Base-by-base conservation (phyloP, 768 basidiomycete species). In the Termitomyces sp. region DNA sequence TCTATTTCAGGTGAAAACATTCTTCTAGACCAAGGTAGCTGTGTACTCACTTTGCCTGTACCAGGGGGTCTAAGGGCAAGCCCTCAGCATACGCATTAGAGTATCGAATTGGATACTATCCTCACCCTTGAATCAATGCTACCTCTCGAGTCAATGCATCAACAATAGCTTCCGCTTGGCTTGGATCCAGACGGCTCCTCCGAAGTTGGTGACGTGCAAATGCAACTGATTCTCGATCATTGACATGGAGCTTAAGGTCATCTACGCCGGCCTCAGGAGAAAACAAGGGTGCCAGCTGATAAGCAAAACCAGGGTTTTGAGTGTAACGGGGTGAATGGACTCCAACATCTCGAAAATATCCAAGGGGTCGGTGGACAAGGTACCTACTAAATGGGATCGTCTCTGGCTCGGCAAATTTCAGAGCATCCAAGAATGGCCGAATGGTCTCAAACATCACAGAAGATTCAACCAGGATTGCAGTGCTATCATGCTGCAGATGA, bases 151-250 rank as follows among this genome's bases (percentile, higher is more conserved):
- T 80, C 36, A 91, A 66, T 0, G 81, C 73, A 56, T 85, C 80
- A 4, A 92, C 67, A 2, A 92, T 73, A 1, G 90, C 85, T 55
- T 88, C 84, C 0, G 79, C 84, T 65, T 92, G 90, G 67, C 86
- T 87, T 0, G 80, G 74, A 60, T 92, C 90, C 29, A 92, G 73
- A 6, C 78, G 72, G 64, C 85, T 89, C 4, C 70, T 68, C 18
- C 64, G 70, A n/a, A 90, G 67, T 42, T 75, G 73, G 22, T 67
- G 58, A 5, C 82, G 77, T 0, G 81, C 86, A n/a, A 57, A 58
- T 4, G 64, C 73, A n/a, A 87, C 65, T 0, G 84, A 83, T 10
- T 54, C 59, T 8, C 65, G 69, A 54, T 82, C 76, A 1, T 70
- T 67, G 0, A 76, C 75, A 49, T 70, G 66, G 47, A 86, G 69